A percentile compares a stretch with the other conserved stretches of the same genome.
phyloP scores from a whole-genome alignment of 2,329 filamentous ascomycete genomes.

The Phyllosticta citriasiana region DNA sequence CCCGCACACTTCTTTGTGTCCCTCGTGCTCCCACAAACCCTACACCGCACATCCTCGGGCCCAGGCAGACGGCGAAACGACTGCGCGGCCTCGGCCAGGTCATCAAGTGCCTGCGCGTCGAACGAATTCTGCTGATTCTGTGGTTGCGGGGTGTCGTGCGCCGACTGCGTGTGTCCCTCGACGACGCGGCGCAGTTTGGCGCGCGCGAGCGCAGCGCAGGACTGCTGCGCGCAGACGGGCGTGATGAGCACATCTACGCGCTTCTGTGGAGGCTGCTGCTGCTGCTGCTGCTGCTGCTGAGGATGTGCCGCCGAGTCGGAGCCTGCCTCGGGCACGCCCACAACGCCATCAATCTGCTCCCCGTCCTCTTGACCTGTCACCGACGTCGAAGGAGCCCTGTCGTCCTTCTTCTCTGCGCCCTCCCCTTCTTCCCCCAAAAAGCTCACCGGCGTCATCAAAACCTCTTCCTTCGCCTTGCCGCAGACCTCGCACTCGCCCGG shows the following conservation, averaged over 20 bases:
- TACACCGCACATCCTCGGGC: not conserved
- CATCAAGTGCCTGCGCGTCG: not conserved
- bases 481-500: not conserved
- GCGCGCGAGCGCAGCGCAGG: not conserved
- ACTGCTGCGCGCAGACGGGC: not conserved
- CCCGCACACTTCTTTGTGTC: constrained; percentile 2
- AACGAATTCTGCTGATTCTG: not conserved
- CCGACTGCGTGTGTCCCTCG: constrained; percentile 3
- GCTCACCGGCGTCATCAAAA: constrained; percentile 3
- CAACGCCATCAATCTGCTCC: not conserved
- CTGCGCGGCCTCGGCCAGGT: not conserved
- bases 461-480: not conserved
- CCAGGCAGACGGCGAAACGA: not conserved
- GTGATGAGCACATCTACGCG: constrained; percentile 6
- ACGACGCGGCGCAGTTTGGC: constrained; percentile 19
- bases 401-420: not conserved
- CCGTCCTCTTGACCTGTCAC: not conserved
- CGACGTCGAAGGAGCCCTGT: not conserved
- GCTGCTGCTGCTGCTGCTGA: not conserved
- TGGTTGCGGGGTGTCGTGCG: not conserved
- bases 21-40: not conserved
- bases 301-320: not conserved
- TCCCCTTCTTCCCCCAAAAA: not conserved
- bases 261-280: not conserved
- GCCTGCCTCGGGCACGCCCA: not conserved